phyloP scores from a whole-genome alignment of 305 asterid genomes.

The Andrographis paniculata region DNA sequence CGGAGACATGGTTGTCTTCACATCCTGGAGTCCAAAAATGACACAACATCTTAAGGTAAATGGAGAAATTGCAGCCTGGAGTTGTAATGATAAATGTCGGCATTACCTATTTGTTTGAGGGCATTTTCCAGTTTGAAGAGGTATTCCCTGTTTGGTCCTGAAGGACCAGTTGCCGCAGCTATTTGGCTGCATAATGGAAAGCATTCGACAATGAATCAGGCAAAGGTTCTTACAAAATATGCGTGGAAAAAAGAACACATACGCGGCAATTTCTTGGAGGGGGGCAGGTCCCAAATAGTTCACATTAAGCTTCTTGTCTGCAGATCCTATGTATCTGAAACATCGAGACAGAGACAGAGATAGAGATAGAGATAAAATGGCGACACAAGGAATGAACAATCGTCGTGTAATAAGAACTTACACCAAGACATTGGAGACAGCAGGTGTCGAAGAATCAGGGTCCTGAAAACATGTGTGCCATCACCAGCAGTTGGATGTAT shows the following conservation, averaged over 20 bases:
- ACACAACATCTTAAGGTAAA: background rate
- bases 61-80: too few relatives aligned
- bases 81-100: too few relatives aligned
- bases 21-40: constrained; percentile 36
- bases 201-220: too few relatives aligned
- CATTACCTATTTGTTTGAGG: constrained; percentile 61
- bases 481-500: too few relatives aligned
- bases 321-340: constrained; percentile 73
- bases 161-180: constrained; percentile 82
- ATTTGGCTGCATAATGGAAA: constrained; percentile 59
- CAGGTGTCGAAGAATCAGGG: constrained; percentile 36
- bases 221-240: background rate
- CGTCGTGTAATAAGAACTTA: too few relatives aligned
- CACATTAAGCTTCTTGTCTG: constrained; percentile 63
- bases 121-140: constrained; percentile 89
- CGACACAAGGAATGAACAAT: too few relatives aligned
- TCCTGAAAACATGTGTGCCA: too few relatives aligned
- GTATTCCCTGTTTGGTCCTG: constrained; percentile 93
- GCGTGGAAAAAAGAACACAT: background rate
- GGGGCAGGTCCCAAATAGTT: constrained; percentile 92
- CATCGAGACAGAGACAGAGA: too few relatives aligned
- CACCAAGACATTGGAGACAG: constrained; percentile 66
- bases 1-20: constrained; percentile 68
- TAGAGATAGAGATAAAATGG: too few relatives aligned
- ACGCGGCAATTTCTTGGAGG: constrained; percentile 75